Percentiles rank a stretch among this genome's conserved stretches.
phyloP scores from a whole-genome alignment of 2,329 filamentous ascomycete genomes.

The Onygenales sp. region DNA sequence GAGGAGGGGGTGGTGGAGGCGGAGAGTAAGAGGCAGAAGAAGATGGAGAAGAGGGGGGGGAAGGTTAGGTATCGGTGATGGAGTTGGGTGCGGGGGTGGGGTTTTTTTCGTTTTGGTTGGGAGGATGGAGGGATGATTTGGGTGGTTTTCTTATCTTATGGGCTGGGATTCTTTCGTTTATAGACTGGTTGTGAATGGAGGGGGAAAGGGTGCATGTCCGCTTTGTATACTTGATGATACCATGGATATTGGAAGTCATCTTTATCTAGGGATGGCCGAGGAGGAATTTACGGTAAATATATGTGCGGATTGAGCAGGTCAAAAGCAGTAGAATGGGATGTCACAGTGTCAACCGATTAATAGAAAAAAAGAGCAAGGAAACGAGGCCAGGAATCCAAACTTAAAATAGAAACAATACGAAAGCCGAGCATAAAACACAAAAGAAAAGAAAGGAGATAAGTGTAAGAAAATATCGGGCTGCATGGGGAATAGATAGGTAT shows the following conservation, averaged over 20 bases:
- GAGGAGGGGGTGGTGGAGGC: constrained; percentile 16
- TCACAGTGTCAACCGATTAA: not conserved
- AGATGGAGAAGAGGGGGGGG: constrained; percentile 43
- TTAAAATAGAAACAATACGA: not conserved
- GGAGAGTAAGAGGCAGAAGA: constrained; percentile 44
- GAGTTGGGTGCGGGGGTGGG: too few species aligned
- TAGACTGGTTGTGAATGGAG: too few species aligned
- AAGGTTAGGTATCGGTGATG: constrained; percentile 33
- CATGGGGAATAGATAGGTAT: not conserved
- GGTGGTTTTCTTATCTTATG: not conserved
- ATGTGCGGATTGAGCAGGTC: not conserved
- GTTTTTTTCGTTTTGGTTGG: not conserved
- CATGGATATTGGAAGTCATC: too few species aligned
- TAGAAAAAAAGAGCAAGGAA: not conserved
- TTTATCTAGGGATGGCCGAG: too few species aligned
- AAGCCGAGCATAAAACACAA: not conserved
- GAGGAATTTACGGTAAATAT: too few species aligned
- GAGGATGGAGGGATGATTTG: not conserved
- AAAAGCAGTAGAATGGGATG: not conserved
- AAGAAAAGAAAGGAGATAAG: not conserved
- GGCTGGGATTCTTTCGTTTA: not conserved
- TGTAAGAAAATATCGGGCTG: not conserved
- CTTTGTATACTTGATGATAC: too few species aligned
- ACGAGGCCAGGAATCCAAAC: not conserved
- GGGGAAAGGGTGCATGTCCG: too few species aligned